Base-by-base conservation (phyloP, 495 filamentous ascomycete genomes). In the Daldinia loculata region DNA sequence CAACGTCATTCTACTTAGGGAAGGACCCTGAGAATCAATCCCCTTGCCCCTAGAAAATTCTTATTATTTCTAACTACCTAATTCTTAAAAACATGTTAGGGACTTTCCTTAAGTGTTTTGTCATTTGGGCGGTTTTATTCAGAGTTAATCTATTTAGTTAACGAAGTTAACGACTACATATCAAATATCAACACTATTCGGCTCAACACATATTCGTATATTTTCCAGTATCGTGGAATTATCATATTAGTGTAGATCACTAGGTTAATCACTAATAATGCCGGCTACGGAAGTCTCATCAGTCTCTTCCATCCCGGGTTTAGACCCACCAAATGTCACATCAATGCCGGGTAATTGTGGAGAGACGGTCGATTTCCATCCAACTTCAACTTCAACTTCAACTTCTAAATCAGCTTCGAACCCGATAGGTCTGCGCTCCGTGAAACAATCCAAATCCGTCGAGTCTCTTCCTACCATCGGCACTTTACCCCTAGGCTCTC, bases 381-480 rank as follows among this genome's bases (percentile, higher is more conserved):
- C 66, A 69, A 61, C 48, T 60, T 56, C 70, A 69, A 58, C 70
- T 52, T 22, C 66, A 69, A 61, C 48, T 60, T 56, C 70, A 69
- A 58, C 70, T 52, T 22, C 61, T 9, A 63, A 22, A 45, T 60
- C 57, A 36, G 36, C 34, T 19, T 22, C 56, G 7, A 67, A 50
- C 55, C 38, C 43, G n/a, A 29, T 51, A 30, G 30, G 51, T 19
- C 27, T 29, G 12, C 43, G 56, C 11, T 52, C 61, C 19, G 11
- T 63, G 3, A 52, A 50, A n/a, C 76, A 76, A 15, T 56, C 64
- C 34, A 74, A 60, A 30, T 78, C 77, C 6, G 67, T 76, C 51
- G 64, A 69, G 27, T 78, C 75, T 22, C 52, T 82, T 14, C 68
- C 74, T 15, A 73, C 74, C 4, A 72, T 79, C 24, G 81, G 81